A percentile compares a stretch with the other conserved stretches of the same genome.
Conservation (phyloP, 225 moss, liverwort and hornwort genomes). For the Rhytidiadelphus loreus region DNA sequence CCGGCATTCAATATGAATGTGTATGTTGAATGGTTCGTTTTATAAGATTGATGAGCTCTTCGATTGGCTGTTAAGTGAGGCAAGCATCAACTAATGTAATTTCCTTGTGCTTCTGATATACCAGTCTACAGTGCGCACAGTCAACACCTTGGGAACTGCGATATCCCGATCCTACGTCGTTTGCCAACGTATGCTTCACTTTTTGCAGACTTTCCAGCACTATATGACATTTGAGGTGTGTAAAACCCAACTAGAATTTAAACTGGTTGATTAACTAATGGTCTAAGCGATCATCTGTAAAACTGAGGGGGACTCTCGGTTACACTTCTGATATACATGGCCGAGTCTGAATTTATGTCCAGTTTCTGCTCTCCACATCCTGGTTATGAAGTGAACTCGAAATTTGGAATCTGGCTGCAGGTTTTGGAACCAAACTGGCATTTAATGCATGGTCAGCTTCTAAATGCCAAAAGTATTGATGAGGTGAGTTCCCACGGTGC, state of each 20-base stretch:
- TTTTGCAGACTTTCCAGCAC: conserved; percentile 90
- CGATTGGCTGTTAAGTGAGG: background rate
- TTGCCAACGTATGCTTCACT: conserved; percentile 96
- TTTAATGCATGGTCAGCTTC: conserved; percentile 69
- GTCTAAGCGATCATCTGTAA: background rate
- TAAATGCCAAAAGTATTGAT: conserved; percentile 84
- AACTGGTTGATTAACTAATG: background rate
- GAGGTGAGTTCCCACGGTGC: conserved; percentile 37
- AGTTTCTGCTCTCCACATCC: background rate
- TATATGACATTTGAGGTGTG: conserved; percentile 96
- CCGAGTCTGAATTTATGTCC: background rate
- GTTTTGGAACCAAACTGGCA: conserved; percentile 98
- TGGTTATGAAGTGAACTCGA: background rate
- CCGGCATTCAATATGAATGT: background rate
- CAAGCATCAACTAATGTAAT: background rate
- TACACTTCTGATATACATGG: background rate
- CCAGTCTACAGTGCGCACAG: conserved; percentile 76
- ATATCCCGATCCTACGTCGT: conserved; percentile 87
- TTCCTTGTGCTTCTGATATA: conserved; percentile 1
- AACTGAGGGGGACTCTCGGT: background rate
- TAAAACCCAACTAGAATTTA: background rate
- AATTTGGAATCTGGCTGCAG: conserved; percentile 11
- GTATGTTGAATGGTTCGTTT: background rate
- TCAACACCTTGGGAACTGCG: conserved; percentile 73
- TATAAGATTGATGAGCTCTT: background rate